Conservation (phyloP, 1,284 basidiomycete species). For the Blastosporella zonata region DNA sequence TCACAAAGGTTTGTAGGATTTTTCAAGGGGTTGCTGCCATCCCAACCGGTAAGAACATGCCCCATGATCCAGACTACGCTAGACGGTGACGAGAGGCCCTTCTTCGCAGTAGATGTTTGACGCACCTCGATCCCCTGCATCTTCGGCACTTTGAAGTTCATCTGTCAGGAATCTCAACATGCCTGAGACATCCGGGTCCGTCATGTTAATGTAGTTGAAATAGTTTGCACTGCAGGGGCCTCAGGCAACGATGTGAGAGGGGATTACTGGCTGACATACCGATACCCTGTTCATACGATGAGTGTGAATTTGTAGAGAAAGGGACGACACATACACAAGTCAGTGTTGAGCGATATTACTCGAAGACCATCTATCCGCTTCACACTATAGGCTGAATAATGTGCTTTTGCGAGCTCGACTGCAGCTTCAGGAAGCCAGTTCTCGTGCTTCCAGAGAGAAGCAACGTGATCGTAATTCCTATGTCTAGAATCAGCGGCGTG, state of each 20-base stretch:
- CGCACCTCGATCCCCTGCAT: slow-evolving; percentile 62
- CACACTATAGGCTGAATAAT: slow-evolving; percentile 78
- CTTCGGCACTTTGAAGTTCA: slow-evolving; percentile 77
- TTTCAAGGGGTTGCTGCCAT: slow-evolving; percentile 58
- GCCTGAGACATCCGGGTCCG: slow-evolving; percentile 66
- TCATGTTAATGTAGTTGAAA: slow-evolving; percentile 78
- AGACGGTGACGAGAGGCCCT: neutral
- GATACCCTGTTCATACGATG: slow-evolving; percentile 38
- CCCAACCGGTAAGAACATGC: slow-evolving; percentile 78
- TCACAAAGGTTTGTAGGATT: slow-evolving; percentile 67
- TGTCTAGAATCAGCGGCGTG: neutral
- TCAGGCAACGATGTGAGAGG: neutral
- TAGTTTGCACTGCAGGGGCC: slow-evolving; percentile 50
- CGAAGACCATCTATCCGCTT: slow-evolving; percentile 65
- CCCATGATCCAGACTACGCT: slow-evolving; percentile 75
- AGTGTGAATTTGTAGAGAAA: neutral
- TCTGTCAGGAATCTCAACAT: slow-evolving; percentile 79
- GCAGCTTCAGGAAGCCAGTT: slow-evolving; percentile 65
- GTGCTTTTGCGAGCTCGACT: slow-evolving; percentile 56
- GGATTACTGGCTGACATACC: slow-evolving; percentile 31
- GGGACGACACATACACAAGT: slow-evolving; percentile 52
- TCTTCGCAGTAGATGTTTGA: neutral
- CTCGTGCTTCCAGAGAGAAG: slow-evolving; percentile 67
- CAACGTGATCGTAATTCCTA: slow-evolving; percentile 76
- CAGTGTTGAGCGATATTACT: slow-evolving; percentile 76